Evolutionary conservation across 305 asterid species (phyloP).

Genomic region (Fraxinus platypoda): DNA sequence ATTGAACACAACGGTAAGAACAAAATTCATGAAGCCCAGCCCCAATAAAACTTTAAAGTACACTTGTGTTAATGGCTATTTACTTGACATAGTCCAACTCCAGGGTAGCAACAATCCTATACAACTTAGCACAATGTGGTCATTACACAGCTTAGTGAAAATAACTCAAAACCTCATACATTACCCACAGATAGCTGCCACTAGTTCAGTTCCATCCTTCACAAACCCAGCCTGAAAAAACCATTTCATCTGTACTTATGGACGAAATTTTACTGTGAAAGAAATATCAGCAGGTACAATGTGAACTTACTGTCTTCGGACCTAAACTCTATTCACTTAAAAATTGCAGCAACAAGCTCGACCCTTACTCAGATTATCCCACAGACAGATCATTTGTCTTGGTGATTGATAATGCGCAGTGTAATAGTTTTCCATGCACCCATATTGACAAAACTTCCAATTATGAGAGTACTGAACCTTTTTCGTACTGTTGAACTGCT

Average conservation of each 20-base stretch:
- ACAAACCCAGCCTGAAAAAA: not conserved
- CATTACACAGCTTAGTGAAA: not conserved
- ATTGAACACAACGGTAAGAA: not conserved
- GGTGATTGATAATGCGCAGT: conserved; percentile 99
- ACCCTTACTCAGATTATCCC: conserved; percentile 81
- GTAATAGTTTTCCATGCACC: conserved; percentile 81
- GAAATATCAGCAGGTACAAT: conserved; percentile 1
- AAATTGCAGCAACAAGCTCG: conserved; percentile 80
- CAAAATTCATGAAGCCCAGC: not conserved
- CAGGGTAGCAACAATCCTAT: not conserved
- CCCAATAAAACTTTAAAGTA: not conserved
- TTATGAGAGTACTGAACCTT: conserved; percentile 68
- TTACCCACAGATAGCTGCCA: not conserved
- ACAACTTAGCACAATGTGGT: not conserved
- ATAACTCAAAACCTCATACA: not conserved
- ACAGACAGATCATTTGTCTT: conserved; percentile 82
- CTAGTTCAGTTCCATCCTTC: not conserved
- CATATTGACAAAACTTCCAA: conserved; percentile 93
- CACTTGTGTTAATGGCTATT: not conserved
- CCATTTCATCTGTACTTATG: not conserved
- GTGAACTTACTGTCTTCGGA: not conserved
- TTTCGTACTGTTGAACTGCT: conserved; percentile 66
- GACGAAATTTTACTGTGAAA: conserved; percentile 7
- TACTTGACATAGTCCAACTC: not conserved
- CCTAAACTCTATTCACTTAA: conserved; percentile 29